These are phyloP conservation scores for Trapa incisa DNA, from an alignment of 345 rosid genomes.

Conservation along the genomic window DNA sequence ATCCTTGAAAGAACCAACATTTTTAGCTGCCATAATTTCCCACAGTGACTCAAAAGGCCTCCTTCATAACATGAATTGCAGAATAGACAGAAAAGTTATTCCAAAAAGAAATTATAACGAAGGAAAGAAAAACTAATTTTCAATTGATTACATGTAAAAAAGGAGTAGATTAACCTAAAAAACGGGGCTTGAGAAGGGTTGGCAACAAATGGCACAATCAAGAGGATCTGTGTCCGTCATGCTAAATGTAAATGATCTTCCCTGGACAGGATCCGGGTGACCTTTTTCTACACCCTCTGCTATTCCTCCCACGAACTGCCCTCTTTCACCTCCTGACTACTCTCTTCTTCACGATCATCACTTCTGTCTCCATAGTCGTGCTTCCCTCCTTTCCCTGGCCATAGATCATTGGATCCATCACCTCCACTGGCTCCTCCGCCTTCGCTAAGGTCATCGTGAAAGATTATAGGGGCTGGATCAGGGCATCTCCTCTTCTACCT, in stretches of 20 bases:
- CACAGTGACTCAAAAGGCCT: not conserved
- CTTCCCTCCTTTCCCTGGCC: not conserved
- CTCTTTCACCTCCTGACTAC: not conserved
- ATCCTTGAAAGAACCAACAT: not conserved
- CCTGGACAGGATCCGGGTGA: not conserved
- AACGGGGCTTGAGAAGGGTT: constrained; percentile 35
- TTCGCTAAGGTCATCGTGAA: not conserved
- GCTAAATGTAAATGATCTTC: constrained; percentile 18
- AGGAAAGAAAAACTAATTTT: not conserved
- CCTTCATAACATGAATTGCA: not conserved
- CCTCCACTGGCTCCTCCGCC: not conserved
- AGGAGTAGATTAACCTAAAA: constrained; percentile 28
- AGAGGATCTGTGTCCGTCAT: constrained; percentile 41
- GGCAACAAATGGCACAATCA: constrained; percentile 42
- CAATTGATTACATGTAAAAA: not conserved
- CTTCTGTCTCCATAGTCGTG: not conserved
- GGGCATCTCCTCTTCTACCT: not conserved
- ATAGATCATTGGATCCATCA: not conserved
- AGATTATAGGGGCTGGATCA: not conserved
- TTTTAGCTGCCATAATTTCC: not conserved
- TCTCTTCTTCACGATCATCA: not conserved
- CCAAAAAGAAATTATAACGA: not conserved
- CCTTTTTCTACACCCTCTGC: not conserved
- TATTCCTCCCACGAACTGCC: not conserved
- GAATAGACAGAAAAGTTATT: not conserved